Evolutionary conservation across 148 eudicot genomes (phyloP).

Genomic region (Pharnaceum exiguum): DNA sequence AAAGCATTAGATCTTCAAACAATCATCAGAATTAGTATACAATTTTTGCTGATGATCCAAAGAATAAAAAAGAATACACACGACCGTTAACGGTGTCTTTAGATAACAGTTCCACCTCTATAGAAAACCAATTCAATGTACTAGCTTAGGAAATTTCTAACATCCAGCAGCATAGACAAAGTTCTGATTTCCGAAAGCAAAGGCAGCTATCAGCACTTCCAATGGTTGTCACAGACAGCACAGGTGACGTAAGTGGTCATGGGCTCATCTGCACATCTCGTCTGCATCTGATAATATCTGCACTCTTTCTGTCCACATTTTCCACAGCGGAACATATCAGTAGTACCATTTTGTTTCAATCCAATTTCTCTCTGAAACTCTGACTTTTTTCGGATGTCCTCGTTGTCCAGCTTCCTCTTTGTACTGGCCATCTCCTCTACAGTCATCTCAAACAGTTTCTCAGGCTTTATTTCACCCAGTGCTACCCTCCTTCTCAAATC

Average conservation of each 20-base stretch:
- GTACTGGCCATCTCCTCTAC: conserved; percentile 38
- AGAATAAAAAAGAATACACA: no score
- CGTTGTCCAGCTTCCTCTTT: conserved; percentile 26
- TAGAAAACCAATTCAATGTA: no score
- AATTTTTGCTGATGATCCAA: no score
- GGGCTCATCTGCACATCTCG: conserved; percentile 45
- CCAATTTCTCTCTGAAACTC: conserved; percentile 21
- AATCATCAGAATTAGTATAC: no score
- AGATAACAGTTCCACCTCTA: no score
- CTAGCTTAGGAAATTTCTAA: no score
- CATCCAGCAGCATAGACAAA: no score
- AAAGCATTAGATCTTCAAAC: no score
- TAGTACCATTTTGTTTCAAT: conserved; percentile 22
- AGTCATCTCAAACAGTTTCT: conserved; percentile 17
- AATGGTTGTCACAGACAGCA: conserved; percentile 31
- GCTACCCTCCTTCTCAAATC: conserved; percentile 39
- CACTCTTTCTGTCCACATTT: conserved; percentile 28
- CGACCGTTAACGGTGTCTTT: no score
- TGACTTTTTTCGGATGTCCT: conserved; percentile 25
- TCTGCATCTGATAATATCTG: conserved; percentile 40
- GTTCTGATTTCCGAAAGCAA: neutral
- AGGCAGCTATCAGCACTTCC: conserved; percentile 28
- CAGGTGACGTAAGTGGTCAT: conserved; percentile 42
- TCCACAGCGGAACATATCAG: conserved; percentile 28
- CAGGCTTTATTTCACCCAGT: conserved; percentile 25